Conservation (phyloP, 2,329 filamentous ascomycete genomes). For the Tricladium varicosporioides region DNA sequence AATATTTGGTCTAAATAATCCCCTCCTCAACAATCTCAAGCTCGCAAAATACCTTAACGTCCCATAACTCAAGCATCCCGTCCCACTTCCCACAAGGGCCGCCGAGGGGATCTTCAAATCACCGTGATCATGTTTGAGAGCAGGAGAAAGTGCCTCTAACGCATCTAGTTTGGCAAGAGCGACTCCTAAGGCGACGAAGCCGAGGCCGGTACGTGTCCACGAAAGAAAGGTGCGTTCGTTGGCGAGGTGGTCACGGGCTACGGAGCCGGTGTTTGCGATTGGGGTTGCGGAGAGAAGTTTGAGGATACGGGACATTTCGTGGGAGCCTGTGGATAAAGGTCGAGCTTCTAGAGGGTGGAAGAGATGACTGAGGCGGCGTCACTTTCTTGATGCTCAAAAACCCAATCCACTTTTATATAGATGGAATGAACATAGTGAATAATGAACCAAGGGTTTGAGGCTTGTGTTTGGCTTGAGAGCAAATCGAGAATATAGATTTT, state of each 20-base stretch:
- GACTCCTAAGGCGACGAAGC: conserved; percentile 50
- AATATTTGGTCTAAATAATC: conserved; percentile 61
- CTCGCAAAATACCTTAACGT: conserved; percentile 46
- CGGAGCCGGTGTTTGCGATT: conserved; percentile 44
- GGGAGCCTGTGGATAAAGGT: no score
- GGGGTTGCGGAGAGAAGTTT: conserved; percentile 18
- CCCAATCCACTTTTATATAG: no score
- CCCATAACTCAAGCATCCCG: conserved; percentile 46
- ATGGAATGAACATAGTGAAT: no score
- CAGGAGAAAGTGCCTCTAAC: conserved; percentile 37
- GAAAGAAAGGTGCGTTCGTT: conserved; percentile 51
- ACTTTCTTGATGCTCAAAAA: no score
- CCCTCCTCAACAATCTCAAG: conserved; percentile 41
- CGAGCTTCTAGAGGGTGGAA: no score
- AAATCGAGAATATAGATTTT: no score
- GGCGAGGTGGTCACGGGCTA: conserved; percentile 49
- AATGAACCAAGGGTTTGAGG: no score
- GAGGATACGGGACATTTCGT: conserved; percentile 17
- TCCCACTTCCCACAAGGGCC: conserved; percentile 44
- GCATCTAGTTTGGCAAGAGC: conserved; percentile 47
- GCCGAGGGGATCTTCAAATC: conserved; percentile 39
- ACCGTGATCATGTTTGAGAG: conserved; percentile 29
- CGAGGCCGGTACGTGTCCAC: conserved; percentile 50
- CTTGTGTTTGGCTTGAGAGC: no score
- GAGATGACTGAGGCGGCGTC: no score